Evolutionary conservation across 345 rosid species (phyloP), one percentile per base, ranked within the genome.

Genomic region (Excoecaria agallocha): DNA sequence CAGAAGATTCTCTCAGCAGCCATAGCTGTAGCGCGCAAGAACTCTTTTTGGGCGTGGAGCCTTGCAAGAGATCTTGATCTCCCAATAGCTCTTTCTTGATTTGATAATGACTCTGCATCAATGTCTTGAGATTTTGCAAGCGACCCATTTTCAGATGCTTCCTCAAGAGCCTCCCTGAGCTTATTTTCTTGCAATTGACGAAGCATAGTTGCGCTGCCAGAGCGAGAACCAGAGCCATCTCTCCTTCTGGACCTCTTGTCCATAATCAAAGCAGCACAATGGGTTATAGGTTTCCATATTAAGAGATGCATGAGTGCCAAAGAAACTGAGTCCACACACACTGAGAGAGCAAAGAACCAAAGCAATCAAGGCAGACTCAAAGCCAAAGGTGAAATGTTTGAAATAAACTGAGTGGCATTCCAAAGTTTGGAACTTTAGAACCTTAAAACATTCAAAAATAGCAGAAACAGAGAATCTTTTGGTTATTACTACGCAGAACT

Each of bases 1-100:
- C 75, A 75, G 59, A 88, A 87, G 7, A 74, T 78, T 3, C 81
- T 76, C 51, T 89, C 93, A 1, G 96, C 89, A 11, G 92, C 96
- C 48, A 86, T 84, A 69, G 91, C 85, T 12, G 98, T 87, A 78
- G 98, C 91, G 24, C 87, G 87, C 70, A 93, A 79, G 80, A 93
- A 93, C 16, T 90, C 96, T 72, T 87, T 89, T 76, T 93, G 98
- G 22, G 93, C 87, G 72, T 87, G 89, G 5, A 91, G 96, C 61
- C 96, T 84, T 54, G 98, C 98, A 65, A 93, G 85, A 62, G 97
- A 90, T 78, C 97, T 85, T 46, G 97, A 90, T 48, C 96, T 84
- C 30, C 91, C 93, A 51, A 89, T 80, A 80, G 68, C 24, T 20
- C 79, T 85, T 38, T 88, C 93, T 22, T 80, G 86, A 65, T 80